Evolutionary conservation across 805 yeast genomes (phyloP), one percentile per base, ranked within the genome.

Genomic region (Schizosaccharomyces pombe): DNA sequence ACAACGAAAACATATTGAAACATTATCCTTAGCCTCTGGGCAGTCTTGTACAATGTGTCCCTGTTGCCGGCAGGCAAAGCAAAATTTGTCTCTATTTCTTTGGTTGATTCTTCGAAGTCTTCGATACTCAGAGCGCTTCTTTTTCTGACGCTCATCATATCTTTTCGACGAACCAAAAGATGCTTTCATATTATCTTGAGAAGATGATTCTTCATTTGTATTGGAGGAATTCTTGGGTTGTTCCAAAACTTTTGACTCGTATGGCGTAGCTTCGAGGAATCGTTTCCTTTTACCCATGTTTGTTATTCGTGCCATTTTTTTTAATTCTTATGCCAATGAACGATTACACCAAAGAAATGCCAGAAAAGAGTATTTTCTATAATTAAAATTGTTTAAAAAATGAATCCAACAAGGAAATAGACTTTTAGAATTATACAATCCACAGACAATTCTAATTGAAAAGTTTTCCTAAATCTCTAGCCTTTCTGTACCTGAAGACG

Each of bases 1-100:
- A 24, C 54, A 52, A 31, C 54, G 54, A 29, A 31, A 52, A 24
- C 54, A 52, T 11, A 52, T 52, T 6, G 53, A 24, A n/a, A 19
- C 33, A 9, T 16, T n/a, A 2, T 24, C n/a, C 19, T 30, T 30
- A 6, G 33, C 33, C 14, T 33, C 39, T 16, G 54, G 54, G 28
- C 54, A 52, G 28, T 52, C 29, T 52, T 33, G 47, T 4, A 34
- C 47, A 8, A 31, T 52, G 19, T 52, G 54, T 6, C 54, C 54
- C n/a, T 14, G 31, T 22, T 37, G 16, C 24, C 54, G 19, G 47
- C 54, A 52, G 6, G 28, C 47, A 32, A 33, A 52, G 30, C 54
- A 52, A 26, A 34, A 34, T 47, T 34, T 37, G 47, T 34, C 47
- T 26, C 28, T 37, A 5, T 33, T 16, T 34, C 54, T 33, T 28